These are phyloP conservation scores for Russula foetens DNA, from an alignment of 768 basidiomycete species.

Conservation along the genomic window DNA sequence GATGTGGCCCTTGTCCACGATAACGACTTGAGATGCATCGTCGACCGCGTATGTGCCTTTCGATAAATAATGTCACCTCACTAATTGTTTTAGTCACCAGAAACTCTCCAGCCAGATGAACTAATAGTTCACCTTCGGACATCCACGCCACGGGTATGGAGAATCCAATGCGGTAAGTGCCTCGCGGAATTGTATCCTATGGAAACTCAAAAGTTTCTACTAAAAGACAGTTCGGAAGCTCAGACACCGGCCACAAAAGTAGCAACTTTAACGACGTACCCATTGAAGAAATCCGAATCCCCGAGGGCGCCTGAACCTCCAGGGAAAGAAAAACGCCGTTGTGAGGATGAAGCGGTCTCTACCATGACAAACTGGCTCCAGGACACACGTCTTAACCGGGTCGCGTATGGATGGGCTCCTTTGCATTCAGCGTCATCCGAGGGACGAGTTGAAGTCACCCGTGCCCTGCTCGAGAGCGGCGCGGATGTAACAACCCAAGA, in stretches of 20 bases:
- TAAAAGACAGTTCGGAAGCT: neutral
- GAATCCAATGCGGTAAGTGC: neutral
- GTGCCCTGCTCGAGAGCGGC: too few relatives aligned
- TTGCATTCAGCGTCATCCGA: too few relatives aligned
- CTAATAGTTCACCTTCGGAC: neutral
- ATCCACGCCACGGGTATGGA: neutral
- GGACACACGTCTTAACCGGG: too few relatives aligned
- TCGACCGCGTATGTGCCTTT: neutral
- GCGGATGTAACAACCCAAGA: too few relatives aligned
- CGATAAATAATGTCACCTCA: too few relatives aligned
- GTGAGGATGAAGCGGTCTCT: too few relatives aligned
- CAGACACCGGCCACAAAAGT: neutral
- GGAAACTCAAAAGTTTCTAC: neutral
- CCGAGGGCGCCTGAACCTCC: too few relatives aligned
- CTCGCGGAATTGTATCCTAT: neutral
- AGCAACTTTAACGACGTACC: neutral
- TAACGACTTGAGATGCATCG: neutral
- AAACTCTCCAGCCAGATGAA: neutral
- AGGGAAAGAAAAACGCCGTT: too few relatives aligned
- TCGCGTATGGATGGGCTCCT: too few relatives aligned
- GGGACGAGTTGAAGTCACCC: too few relatives aligned
- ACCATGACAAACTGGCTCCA: too few relatives aligned
- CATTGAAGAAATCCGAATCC: too few relatives aligned
- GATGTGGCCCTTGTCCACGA: neutral
- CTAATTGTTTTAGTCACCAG: neutral